Evolutionary conservation across 1,139 yeast species (phyloP).

Genomic region (Yamadazyma jaroonii): DNA sequence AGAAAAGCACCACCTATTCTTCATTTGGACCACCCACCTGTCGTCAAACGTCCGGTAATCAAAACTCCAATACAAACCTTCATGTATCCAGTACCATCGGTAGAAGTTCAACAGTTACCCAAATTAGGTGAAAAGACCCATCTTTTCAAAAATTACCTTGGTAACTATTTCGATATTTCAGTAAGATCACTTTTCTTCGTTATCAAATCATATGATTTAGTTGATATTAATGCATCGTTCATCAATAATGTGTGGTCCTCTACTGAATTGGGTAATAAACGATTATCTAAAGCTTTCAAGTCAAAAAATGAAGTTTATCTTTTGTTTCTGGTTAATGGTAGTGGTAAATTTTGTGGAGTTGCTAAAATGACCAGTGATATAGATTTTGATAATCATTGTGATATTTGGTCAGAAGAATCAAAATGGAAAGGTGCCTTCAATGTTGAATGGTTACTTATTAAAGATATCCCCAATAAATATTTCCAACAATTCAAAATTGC

Average conservation of each 20-base stretch:
- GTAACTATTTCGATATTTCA: slow-evolving; percentile 17
- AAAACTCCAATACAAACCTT: too few relatives aligned
- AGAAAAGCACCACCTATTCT: too few relatives aligned
- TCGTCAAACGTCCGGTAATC: too few relatives aligned
- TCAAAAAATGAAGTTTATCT: slow-evolving; percentile 31
- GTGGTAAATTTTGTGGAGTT: slow-evolving; percentile 63
- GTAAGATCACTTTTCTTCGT: slow-evolving; percentile 45
- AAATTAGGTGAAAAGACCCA: neutral
- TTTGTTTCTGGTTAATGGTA: slow-evolving; percentile 57
- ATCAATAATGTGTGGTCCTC: slow-evolving; percentile 56
- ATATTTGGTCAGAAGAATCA: slow-evolving; percentile 47
- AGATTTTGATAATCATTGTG: slow-evolving; percentile 32
- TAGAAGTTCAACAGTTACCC: neutral
- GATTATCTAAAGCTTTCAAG: slow-evolving; percentile 36
- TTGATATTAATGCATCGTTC: slow-evolving; percentile 50
- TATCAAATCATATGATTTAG: slow-evolving; percentile 50
- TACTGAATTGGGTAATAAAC: slow-evolving; percentile 53
- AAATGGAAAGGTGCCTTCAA: slow-evolving; percentile 54
- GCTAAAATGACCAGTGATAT: slow-evolving; percentile 50
- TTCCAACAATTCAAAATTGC: slow-evolving; percentile 45
- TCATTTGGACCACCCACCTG: too few relatives aligned
- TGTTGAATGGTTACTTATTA: slow-evolving; percentile 50
- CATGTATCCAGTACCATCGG: too few relatives aligned
- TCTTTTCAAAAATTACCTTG: slow-evolving; percentile 22
- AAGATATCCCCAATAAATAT: slow-evolving; percentile 48